Evolutionary conservation across 768 basidiomycete species (phyloP).

Genomic region (Aureoboletus auriporus): DNA sequence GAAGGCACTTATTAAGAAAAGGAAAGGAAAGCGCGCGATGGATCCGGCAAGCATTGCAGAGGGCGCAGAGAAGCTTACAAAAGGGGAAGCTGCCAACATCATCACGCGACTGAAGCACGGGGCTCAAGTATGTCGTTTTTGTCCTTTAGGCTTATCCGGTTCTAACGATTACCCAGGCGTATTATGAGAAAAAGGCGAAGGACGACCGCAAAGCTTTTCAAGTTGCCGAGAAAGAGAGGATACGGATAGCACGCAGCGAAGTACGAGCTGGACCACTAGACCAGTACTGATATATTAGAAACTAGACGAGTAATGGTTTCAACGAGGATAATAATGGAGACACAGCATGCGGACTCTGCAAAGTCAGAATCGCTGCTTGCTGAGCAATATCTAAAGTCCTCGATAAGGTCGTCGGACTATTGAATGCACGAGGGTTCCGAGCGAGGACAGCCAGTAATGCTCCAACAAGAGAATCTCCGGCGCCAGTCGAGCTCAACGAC

Average conservation of each 20-base stretch:
- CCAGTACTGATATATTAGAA: slow-evolving; percentile 8
- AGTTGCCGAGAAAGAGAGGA: slow-evolving; percentile 43
- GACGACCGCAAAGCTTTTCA: slow-evolving; percentile 33
- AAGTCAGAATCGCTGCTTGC: slow-evolving; percentile 55
- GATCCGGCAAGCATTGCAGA: slow-evolving; percentile 17
- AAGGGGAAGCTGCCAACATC: slow-evolving; percentile 77
- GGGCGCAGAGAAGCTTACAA: slow-evolving; percentile 48
- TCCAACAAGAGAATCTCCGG: slow-evolving; percentile 89
- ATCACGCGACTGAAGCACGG: slow-evolving; percentile 77
- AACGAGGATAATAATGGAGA: slow-evolving; percentile 54
- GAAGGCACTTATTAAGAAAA: slow-evolving; percentile 50
- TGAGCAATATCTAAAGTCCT: slow-evolving; percentile 54
- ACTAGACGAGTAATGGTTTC: slow-evolving; percentile 1
- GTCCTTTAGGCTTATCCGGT: not conserved
- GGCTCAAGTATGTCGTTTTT: slow-evolving; percentile 47
- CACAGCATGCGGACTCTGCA: slow-evolving; percentile 57
- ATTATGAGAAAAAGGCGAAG: slow-evolving; percentile 53
- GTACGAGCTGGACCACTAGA: slow-evolving; percentile 61
- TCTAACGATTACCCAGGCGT: slow-evolving; percentile 35
- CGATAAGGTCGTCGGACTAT: slow-evolving; percentile 42
- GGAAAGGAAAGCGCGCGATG: slow-evolving; percentile 37
- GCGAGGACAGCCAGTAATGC: slow-evolving; percentile 69
- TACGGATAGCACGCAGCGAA: slow-evolving; percentile 46
- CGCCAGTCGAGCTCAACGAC: slow-evolving; percentile 79
- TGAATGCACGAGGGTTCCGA: slow-evolving; percentile 40